phyloP scores from a whole-genome alignment of 176 grass and related monocot genomes.

The Rhipidocladum racemiflorum region DNA sequence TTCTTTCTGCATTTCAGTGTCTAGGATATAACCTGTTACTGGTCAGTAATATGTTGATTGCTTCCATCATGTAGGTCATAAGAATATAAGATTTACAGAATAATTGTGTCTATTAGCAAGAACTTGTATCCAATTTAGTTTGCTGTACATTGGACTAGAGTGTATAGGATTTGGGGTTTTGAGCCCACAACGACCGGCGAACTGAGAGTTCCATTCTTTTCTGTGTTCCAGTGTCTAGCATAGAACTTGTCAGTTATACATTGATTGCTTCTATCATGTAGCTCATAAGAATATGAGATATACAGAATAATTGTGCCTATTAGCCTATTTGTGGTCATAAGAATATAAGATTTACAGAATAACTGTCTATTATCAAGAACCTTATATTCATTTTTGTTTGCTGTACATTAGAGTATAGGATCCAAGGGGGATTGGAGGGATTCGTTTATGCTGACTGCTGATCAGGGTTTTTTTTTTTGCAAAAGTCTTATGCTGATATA shows the following conservation, averaged over 20 bases:
- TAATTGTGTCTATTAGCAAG: neutral
- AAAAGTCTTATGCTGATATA: neutral
- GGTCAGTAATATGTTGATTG: neutral
- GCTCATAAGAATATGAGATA: neutral
- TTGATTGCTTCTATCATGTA: constrained; percentile 1
- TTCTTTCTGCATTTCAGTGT: neutral
- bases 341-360: neutral
- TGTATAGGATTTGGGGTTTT: neutral
- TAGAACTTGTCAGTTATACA: neutral
- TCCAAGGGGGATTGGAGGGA: neutral
- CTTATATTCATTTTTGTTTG: neutral
- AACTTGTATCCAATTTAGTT: neutral
- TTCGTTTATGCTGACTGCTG: constrained; percentile 1
- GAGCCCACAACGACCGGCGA: neutral
- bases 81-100: neutral
- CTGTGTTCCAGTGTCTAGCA: neutral
- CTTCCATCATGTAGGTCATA: neutral
- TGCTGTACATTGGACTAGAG: neutral
- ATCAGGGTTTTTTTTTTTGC: neutral
- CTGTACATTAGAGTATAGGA: neutral
- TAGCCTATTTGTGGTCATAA: neutral
- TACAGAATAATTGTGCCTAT: neutral
- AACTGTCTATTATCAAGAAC: neutral
- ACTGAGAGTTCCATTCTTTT: neutral
- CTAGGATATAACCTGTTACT: neutral